Evolutionary conservation across 2,329 filamentous ascomycete genomes (phyloP).

Genomic region (Talaromyces piceae): DNA sequence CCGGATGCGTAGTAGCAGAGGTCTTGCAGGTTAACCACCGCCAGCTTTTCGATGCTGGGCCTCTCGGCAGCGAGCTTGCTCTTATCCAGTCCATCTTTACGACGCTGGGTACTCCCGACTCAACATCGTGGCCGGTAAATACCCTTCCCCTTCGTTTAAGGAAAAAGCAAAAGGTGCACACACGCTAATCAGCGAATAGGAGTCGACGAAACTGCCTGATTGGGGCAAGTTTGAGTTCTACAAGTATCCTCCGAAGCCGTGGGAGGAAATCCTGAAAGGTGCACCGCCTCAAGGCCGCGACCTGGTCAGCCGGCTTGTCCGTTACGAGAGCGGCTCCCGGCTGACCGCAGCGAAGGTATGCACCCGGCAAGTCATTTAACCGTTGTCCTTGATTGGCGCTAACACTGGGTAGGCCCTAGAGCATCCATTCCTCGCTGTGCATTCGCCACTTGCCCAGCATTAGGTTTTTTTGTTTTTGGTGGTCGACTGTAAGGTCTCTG

Average conservation of each 20-base stretch:
- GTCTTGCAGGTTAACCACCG: constrained; percentile 48
- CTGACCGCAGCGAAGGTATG: constrained; percentile 58
- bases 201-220: constrained; percentile 57
- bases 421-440: constrained; percentile 31
- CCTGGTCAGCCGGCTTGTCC: constrained; percentile 60
- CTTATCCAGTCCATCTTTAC: constrained; percentile 89
- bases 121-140: constrained; percentile 68
- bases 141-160: not conserved
- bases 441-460: not conserved
- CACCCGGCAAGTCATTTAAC: not conserved
- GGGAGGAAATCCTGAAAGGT: constrained; percentile 62
- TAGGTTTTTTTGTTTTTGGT: not conserved
- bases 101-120: constrained; percentile 77
- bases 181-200: constrained; percentile 19
- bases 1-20: constrained; percentile 78
- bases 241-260: constrained; percentile 59
- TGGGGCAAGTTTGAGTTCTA: constrained; percentile 83
- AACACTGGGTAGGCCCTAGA: constrained; percentile 24
- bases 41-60: constrained; percentile 76
- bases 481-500: too few species aligned
- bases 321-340: constrained; percentile 62
- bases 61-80: constrained; percentile 84
- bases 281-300: constrained; percentile 53
- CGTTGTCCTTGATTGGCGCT: constrained; percentile 3
- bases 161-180: not conserved